Conservation (phyloP, 2,329 filamentous ascomycete species). For the Atkinsonella texensis region DNA sequence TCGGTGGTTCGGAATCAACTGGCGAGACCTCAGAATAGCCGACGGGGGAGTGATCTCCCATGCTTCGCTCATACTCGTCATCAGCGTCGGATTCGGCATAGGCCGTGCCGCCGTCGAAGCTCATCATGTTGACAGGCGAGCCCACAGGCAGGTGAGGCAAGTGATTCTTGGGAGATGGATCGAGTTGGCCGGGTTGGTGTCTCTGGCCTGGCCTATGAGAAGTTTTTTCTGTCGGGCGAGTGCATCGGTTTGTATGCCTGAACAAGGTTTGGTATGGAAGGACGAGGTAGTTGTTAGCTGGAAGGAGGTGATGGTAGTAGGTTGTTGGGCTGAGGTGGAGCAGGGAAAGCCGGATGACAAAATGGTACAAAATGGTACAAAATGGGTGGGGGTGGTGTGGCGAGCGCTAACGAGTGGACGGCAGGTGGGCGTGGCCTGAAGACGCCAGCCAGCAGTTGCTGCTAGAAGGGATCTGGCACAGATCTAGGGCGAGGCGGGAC, state of each 20-base stretch:
- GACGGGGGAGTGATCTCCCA: slow-evolving; percentile 54
- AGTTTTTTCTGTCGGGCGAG: background rate
- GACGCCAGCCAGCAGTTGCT: background rate
- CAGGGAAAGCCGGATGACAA: slow-evolving; percentile 4
- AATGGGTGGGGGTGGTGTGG: background rate
- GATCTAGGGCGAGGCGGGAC: background rate
- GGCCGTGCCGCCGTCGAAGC: slow-evolving; percentile 52
- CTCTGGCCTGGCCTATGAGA: background rate
- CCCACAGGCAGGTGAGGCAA: background rate
- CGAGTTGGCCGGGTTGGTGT: background rate
- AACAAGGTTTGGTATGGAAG: background rate
- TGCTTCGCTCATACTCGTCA: slow-evolving; percentile 70
- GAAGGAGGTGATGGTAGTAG: background rate
- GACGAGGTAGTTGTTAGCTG: slow-evolving; percentile 3
- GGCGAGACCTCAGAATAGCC: slow-evolving; percentile 58
- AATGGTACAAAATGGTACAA: background rate
- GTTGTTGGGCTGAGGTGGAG: slow-evolving; percentile 3
- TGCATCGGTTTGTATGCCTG: background rate
- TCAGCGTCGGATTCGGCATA: slow-evolving; percentile 74
- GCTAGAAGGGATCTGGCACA: background rate
- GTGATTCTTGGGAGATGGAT: background rate
- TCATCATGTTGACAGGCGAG: slow-evolving; percentile 30
- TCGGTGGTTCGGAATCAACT: slow-evolving; percentile 60
- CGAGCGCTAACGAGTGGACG: background rate
- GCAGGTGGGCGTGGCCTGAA: background rate